Evolutionary conservation across 768 basidiomycete species (phyloP).

Genomic region (Flagelloscypha sp.): DNA sequence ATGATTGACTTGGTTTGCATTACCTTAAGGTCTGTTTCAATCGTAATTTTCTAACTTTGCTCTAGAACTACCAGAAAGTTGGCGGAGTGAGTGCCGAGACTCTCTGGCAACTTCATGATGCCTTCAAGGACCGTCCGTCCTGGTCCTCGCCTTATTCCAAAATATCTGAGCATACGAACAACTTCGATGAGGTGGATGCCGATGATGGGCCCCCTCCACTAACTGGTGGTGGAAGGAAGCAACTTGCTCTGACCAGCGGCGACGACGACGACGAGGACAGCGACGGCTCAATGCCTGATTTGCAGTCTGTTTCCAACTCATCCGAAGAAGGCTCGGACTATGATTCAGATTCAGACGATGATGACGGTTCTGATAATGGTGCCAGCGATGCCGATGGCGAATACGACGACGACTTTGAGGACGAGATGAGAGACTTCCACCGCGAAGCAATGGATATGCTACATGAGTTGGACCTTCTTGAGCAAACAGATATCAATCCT

Average conservation of each 20-base stretch:
- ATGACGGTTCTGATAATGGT: conserved; percentile 27
- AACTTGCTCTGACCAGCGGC: conserved; percentile 44
- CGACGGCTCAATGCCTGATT: conserved; percentile 54
- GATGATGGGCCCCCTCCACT: conserved; percentile 13
- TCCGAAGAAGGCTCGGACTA: conserved; percentile 38
- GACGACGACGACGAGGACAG: conserved; percentile 35
- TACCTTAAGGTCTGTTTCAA: background rate
- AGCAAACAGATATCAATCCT: conserved; percentile 32
- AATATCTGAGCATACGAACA: conserved; percentile 19
- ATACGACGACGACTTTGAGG: conserved; percentile 65
- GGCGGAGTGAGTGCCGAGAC: conserved; percentile 50
- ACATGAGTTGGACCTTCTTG: conserved; percentile 49
- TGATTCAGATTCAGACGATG: conserved; percentile 28
- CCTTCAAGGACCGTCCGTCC: conserved; percentile 43
- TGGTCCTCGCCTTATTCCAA: conserved; percentile 46
- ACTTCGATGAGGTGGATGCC: conserved; percentile 20
- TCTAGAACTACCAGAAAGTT: conserved; percentile 49
- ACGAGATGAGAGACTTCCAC: conserved; percentile 49
- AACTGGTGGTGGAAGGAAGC: conserved; percentile 20
- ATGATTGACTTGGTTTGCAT: conserved; percentile 47
- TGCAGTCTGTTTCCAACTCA: conserved; percentile 60
- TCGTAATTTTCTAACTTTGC: conserved; percentile 5
- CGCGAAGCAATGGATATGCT: conserved; percentile 70
- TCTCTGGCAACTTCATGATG: conserved; percentile 55
- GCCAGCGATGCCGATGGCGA: conserved; percentile 29